These are phyloP conservation scores for Gleditsia sinensis DNA, from an alignment of 306 rosid species.

Conservation along the genomic window DNA sequence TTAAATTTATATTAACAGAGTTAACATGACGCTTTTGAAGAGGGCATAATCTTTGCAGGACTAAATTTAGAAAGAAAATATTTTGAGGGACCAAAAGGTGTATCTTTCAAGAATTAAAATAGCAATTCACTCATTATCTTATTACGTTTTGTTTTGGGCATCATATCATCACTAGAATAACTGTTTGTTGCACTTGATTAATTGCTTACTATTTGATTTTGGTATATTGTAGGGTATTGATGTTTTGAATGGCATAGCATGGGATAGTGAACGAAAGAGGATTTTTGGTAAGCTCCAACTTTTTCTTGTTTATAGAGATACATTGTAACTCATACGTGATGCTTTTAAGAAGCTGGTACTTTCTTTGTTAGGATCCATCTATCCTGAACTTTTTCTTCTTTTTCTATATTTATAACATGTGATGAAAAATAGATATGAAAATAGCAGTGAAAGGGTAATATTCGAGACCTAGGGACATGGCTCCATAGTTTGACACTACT, in stretches of 20 bases:
- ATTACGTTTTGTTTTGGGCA: not conserved
- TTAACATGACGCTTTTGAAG: no score
- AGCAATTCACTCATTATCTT: no score
- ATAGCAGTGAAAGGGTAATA: not conserved
- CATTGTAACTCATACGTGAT: not conserved
- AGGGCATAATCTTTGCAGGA: no score
- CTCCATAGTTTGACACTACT: not conserved
- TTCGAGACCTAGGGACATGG: not conserved
- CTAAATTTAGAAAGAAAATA: no score
- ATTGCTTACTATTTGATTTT: slow-evolving; percentile 16
- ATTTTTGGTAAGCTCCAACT: slow-evolving; percentile 63
- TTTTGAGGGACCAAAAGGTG: no score
- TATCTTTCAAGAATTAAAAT: no score
- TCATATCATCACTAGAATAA: not conserved
- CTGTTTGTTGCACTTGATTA: not conserved
- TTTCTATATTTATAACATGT: not conserved
- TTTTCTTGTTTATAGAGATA: not conserved
- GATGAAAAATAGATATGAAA: not conserved
- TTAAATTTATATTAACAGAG: no score
- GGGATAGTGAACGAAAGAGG: slow-evolving; percentile 65
- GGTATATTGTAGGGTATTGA: slow-evolving; percentile 52
- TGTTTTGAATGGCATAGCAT: slow-evolving; percentile 93
- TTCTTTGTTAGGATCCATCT: not conserved
- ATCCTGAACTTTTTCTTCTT: not conserved
- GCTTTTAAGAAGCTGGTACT: not conserved